Base-by-base conservation (phyloP, 2,329 filamentous ascomycete species). In the Fusarium tjaetaba region DNA sequence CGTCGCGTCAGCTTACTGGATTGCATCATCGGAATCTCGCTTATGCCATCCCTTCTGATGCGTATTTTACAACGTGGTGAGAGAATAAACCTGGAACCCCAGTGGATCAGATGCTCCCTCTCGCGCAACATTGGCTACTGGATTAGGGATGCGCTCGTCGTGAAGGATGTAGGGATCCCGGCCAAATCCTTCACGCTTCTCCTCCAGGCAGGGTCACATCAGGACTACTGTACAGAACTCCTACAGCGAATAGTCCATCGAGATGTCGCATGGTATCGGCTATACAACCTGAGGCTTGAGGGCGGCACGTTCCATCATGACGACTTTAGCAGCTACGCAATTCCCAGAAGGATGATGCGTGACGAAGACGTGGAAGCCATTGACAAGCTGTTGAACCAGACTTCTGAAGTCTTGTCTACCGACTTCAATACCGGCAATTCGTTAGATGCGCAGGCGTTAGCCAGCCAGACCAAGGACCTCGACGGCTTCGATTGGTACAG, bases 401-500 rank as follows among this genome's bases (percentile, higher is more conserved):
- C 24, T 3, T 46, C 24, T 10, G 24, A 5, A 4, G 7, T 46
- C 43, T 20, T 46, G 18, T 46, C 43, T 7, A 24, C 43, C 5
- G 24, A 46, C 8, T 46, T 46, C 24, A 28, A 46, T 28, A 46
- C 24, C 2, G 24, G 24, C 11, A 11, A 28, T 18, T 0, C 43
- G 18, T 20, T 46, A 20, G 43, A 46, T 22, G 43, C 5, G 18
- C 43, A 15, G 7, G 43, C 24, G 0, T 46, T 46, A 11, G 24
- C 43, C 0, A 14, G 9, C 0, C 1, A 46, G 5, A 46, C 43
- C 24, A 5, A 46, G 18, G 11, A 46, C 6, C 5, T 46, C 8
- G 0, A 46, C 18, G 18, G 43, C 18, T 10, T 0, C 8, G 0
- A 14, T 5, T 46, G 43, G 43, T 0, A 20, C 16, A 0, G 1